Percentiles rank a stretch among this genome's conserved stretches.
Evolutionary conservation across 257 asterid species (phyloP).

Genomic region (Penstemon barbatus): DNA sequence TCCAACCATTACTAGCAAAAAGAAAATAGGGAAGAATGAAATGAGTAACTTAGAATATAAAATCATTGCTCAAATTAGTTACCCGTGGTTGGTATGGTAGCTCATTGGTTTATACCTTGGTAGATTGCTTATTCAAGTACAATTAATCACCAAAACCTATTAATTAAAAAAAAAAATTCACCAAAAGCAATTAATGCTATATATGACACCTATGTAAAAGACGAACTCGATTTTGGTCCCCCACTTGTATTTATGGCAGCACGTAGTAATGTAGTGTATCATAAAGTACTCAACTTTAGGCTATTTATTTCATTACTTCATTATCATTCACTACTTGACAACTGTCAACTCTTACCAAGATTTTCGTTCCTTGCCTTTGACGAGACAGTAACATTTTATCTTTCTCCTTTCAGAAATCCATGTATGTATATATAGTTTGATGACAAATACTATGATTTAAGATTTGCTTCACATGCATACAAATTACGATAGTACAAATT

Average conservation of each 20-base stretch:
- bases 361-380: background rate
- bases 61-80: no score
- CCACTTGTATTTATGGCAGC: background rate
- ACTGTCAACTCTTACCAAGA: background rate
- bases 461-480: background rate
- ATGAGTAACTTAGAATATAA: no score
- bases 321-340: no score
- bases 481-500: no score
- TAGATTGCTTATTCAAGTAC: background rate
- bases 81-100: no score
- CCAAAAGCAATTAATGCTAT: slow-evolving; percentile 6
- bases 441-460: background rate
- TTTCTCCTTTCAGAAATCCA: background rate
- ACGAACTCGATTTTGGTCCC: slow-evolving; percentile 14
- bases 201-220: background rate
- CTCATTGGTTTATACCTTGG: background rate
- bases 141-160: slow-evolving; percentile 8
- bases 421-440: background rate
- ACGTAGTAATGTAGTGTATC: background rate
- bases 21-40: no score
- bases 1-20: no score
- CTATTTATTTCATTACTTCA: background rate
- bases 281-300: background rate
- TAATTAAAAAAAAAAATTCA: background rate
- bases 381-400: background rate